Conservation (phyloP, 257 asterid genomes). For the Eucommia ulmoides region DNA sequence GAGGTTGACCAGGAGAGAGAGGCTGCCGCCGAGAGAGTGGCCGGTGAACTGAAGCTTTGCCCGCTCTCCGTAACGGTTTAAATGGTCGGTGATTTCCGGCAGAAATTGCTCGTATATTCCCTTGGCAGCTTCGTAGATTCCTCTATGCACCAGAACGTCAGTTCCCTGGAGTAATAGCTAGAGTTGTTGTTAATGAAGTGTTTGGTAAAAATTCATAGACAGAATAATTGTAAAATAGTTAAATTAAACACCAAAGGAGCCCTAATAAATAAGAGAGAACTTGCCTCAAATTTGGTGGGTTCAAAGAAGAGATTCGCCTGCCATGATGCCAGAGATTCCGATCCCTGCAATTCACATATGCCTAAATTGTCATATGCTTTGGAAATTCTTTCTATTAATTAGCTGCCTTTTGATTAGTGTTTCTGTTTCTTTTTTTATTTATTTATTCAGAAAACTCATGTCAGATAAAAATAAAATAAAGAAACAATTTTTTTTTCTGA, state of each 20-base stretch:
- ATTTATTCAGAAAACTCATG: background rate
- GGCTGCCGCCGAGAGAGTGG: constrained; percentile 95
- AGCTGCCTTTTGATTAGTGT: too few species aligned
- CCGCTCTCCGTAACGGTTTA: constrained; percentile 38
- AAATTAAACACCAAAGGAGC: background rate
- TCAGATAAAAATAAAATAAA: background rate
- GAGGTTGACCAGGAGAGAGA: constrained; percentile 66
- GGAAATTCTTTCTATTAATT: too few species aligned
- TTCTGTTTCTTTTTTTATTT: background rate
- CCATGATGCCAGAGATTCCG: constrained; percentile 86
- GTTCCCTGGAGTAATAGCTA: constrained; percentile 47
- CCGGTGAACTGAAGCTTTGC: constrained; percentile 85
- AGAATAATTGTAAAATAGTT: background rate
- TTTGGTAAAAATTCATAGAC: background rate
- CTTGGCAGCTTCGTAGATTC: constrained; percentile 92
- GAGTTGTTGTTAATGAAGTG: too few species aligned
- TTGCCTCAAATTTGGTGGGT: constrained; percentile 73
- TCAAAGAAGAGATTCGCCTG: constrained; percentile 86
- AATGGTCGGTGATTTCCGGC: constrained; percentile 62
- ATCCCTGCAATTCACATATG: constrained; percentile 44
- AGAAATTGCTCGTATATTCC: constrained; percentile 74
- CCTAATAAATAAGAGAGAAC: constrained; percentile 2
- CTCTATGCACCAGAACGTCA: constrained; percentile 70
- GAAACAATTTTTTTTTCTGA: background rate
- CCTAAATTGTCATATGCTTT: too few species aligned